Base-by-base conservation (phyloP, 768 basidiomycete species). In the Lactarius vividus region DNA sequence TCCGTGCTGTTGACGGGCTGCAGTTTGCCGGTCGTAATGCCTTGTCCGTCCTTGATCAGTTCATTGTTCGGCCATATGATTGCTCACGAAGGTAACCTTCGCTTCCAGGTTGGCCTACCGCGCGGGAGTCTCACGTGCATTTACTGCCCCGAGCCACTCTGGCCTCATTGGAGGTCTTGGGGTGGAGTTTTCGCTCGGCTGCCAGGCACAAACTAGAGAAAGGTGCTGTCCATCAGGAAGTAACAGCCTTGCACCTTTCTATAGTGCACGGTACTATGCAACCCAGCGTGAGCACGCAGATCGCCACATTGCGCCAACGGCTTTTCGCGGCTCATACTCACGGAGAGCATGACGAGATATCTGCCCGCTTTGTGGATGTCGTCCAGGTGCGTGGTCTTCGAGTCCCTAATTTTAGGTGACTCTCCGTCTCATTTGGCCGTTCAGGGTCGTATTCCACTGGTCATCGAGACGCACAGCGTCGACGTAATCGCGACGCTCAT, bases 401-500 rank as follows among this genome's bases (percentile, higher is more conserved):
- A 13, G 18, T 15, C n/a, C 39, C 15, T 55, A 28, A 15, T 20
- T 49, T 26, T 20, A 16, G 54, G 28, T 54, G 37, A 55, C 61
- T 37, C 37, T 28, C 33, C 16, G 1, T 56, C 35, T 62, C 15
- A 55, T 16, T 1, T 6, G 37, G 8, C 23, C 1, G 13, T 18
- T 28, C 66, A 89, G 86, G 91, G 92, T 6, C 72, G 80, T 40
- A 80, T 94, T 26, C 88, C 91, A 3, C 78, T 97, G 6, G 88
- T 96, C 13, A 78, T 94, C 9, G 84, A 88, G 61, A 86, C 84
- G 2, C 79, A 88, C 69, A 92, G 81, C 70, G 93, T 91, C 4
- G 94, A 96, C 74, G 79, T 90, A 59, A 95, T 96, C 67, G 91
- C 89, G 1, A 85, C 88, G 0, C 75, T 96, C 39, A 79, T 96